Conservation (phyloP, 1,284 basidiomycete genomes). For the Somion occarium region DNA sequence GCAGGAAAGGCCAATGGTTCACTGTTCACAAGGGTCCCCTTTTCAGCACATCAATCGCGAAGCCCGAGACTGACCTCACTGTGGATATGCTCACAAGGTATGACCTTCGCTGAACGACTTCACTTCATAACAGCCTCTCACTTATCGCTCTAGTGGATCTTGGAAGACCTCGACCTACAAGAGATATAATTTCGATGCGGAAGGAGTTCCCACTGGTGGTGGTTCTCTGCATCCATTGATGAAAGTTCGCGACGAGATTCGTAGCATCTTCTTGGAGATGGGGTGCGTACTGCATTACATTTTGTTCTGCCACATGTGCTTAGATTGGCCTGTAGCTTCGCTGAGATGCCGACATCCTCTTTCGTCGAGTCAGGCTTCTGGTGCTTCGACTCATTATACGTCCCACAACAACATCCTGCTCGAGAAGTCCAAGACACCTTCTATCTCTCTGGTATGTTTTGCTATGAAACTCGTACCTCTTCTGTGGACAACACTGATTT, state of each 20-base stretch:
- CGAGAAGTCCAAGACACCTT: constrained; percentile 99
- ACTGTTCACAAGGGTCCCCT: constrained; percentile 80
- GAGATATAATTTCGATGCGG: constrained; percentile 99
- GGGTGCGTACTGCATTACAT: constrained; percentile 53
- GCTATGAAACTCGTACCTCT: background rate
- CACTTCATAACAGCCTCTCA: constrained; percentile 6
- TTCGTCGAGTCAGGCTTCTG: constrained; percentile 99
- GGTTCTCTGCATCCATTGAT: constrained; percentile 95
- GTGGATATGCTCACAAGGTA: constrained; percentile 93
- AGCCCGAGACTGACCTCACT: constrained; percentile 97
- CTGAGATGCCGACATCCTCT: constrained; percentile 98
- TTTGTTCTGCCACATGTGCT: constrained; percentile 3
- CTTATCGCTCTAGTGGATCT: constrained; percentile 52
- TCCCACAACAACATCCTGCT: constrained; percentile 98
- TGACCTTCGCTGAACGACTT: constrained; percentile 9
- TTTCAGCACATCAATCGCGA: constrained; percentile 92
- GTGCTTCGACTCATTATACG: constrained; percentile 99
- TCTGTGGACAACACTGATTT: too few species aligned
- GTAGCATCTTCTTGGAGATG: constrained; percentile 99
- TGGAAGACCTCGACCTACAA: constrained; percentile 95
- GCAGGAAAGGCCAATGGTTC: constrained; percentile 94
- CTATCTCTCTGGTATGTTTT: constrained; percentile 80
- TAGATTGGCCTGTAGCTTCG: constrained; percentile 60
- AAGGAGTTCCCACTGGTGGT: constrained; percentile 83
- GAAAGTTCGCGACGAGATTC: constrained; percentile 97